A percentile compares a stretch with the other conserved stretches of the same genome.
phyloP scores from a whole-genome alignment of 257 asterid species.

The Echium plantagineum region DNA sequence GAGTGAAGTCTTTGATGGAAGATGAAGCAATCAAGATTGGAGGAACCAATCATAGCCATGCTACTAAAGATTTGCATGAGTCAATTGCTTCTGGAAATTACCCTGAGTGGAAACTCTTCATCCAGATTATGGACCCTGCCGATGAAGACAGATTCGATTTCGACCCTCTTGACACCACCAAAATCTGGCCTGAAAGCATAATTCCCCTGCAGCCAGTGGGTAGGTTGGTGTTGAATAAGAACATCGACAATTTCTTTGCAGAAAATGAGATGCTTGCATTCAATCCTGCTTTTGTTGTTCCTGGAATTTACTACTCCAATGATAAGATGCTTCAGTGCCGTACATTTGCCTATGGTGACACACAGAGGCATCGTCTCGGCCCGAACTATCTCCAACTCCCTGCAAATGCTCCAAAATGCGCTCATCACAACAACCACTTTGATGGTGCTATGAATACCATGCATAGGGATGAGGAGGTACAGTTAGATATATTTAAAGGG shows the following conservation, averaged over 20 bases:
- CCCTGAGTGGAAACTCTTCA: conserved; percentile 14
- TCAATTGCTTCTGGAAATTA: conserved; percentile 13
- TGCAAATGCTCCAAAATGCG: conserved; percentile 15
- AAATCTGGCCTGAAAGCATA: neutral
- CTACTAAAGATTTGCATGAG: conserved; percentile 10
- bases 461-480: conserved; percentile 17
- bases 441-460: conserved; percentile 14
- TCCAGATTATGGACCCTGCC: conserved; percentile 7
- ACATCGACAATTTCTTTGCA: conserved; percentile 10
- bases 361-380: conserved; percentile 14
- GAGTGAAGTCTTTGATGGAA: neutral
- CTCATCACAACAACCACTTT: conserved; percentile 9
- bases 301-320: conserved; percentile 11
- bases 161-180: conserved; percentile 11
- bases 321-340: conserved; percentile 13
- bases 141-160: conserved; percentile 10
- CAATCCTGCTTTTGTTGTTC: conserved; percentile 10
- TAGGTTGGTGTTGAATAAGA: conserved; percentile 12
- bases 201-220: conserved; percentile 12
- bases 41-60: conserved; percentile 11
- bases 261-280: conserved; percentile 13
- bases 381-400: conserved; percentile 13
- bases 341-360: conserved; percentile 9
- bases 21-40: conserved; percentile 11
- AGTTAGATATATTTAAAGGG: neutral